Conservation (phyloP, 352 stramenopile species). For the Pythium aquatile region DNA sequence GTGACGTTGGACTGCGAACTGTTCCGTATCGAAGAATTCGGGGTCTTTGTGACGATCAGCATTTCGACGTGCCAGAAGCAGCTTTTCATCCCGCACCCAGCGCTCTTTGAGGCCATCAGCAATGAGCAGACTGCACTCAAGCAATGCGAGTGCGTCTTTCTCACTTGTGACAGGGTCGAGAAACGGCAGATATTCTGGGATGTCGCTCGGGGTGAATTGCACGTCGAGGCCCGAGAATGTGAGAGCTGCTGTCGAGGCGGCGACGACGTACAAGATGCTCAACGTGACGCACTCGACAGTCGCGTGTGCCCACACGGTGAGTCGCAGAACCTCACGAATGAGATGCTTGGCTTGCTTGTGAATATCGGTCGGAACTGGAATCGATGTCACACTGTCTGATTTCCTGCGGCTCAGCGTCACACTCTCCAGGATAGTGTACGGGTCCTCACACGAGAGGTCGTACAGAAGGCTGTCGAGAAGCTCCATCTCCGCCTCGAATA, state of each 20-base stretch:
- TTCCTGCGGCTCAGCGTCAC: constrained; percentile 48
- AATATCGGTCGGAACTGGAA: constrained; percentile 35
- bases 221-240: constrained; percentile 11
- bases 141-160: constrained; percentile 42
- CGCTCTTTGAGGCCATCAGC: constrained; percentile 56
- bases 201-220: neutral
- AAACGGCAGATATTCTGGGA: constrained; percentile 48
- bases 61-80: constrained; percentile 28
- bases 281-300: constrained; percentile 66
- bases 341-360: constrained; percentile 72
- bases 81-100: constrained; percentile 62
- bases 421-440: constrained; percentile 70
- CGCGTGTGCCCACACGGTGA: constrained; percentile 65
- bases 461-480: constrained; percentile 76
- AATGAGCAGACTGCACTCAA: constrained; percentile 60
- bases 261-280: constrained; percentile 66
- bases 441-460: constrained; percentile 69
- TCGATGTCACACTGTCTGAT: neutral
- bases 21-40: constrained; percentile 53
- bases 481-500: constrained; percentile 57
- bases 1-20: constrained; percentile 50
- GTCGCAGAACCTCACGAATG: constrained; percentile 45
- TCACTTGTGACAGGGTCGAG: constrained; percentile 43
- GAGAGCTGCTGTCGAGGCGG: constrained; percentile 45
- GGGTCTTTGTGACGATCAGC: constrained; percentile 26